Conservation (phyloP, 106 monocot species). For the Iris macrosiphon region DNA sequence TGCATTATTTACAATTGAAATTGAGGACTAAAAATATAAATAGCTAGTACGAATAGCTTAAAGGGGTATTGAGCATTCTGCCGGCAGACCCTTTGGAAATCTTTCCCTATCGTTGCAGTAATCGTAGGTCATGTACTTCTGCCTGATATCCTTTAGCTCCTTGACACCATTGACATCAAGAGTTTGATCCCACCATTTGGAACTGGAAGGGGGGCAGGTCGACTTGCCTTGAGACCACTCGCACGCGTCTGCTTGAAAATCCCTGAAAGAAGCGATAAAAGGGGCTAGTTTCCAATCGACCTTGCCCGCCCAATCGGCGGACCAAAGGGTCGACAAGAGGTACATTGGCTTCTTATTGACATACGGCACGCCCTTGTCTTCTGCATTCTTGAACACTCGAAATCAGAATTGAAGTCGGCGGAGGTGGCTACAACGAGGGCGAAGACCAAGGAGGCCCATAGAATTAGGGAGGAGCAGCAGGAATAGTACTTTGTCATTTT, state of each 20-base stretch:
- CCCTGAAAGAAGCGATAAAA: conserved; percentile 27
- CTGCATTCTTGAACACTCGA: conserved; percentile 49
- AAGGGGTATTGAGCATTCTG: no score
- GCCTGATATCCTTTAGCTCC: conserved; percentile 21
- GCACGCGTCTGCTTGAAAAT: conserved; percentile 27
- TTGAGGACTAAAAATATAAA: no score
- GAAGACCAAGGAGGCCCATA: no score
- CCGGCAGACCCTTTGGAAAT: conserved; percentile 26
- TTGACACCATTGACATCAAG: conserved; percentile 10
- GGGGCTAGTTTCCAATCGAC: conserved; percentile 50
- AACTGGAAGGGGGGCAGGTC: background rate
- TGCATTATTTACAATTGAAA: no score
- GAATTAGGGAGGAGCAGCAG: no score
- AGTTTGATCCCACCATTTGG: conserved; percentile 28
- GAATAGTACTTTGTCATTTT: no score
- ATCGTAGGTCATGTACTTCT: conserved; percentile 47
- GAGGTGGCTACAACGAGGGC: no score
- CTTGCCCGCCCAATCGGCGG: conserved; percentile 56
- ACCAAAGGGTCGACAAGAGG: conserved; percentile 46
- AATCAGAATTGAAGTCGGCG: no score
- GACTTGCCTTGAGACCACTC: background rate
- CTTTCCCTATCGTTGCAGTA: conserved; percentile 38
- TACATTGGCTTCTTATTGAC: conserved; percentile 40
- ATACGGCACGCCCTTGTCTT: conserved; percentile 36
- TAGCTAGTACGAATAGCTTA: no score